Evolutionary conservation across 768 basidiomycete species (phyloP).

Genomic region (Rhizopogon vinicolor): DNA sequence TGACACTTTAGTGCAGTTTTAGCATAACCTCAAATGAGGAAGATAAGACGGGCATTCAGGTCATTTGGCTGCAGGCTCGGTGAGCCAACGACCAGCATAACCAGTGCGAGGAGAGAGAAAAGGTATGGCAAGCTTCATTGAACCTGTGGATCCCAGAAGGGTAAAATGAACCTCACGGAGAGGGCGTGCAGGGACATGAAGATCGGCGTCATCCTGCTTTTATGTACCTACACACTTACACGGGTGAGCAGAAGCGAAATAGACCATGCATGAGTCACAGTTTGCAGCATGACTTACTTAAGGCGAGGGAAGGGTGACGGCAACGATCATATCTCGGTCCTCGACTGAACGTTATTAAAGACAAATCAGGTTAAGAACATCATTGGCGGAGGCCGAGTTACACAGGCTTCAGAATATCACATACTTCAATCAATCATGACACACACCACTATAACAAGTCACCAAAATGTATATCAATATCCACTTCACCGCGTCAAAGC

Average conservation of each 20-base stretch:
- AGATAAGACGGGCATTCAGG: not conserved
- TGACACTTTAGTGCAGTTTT: too few species aligned
- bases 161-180: not conserved
- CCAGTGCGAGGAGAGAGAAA: slow-evolving; percentile 9
- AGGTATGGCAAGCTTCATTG: slow-evolving; percentile 16
- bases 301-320: not conserved
- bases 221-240: not conserved
- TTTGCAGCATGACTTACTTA: too few species aligned
- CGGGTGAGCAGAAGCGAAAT: not conserved
- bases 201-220: not conserved
- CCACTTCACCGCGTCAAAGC: not conserved
- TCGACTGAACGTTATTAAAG: not conserved
- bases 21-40: too few species aligned
- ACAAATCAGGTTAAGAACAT: not conserved
- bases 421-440: not conserved
- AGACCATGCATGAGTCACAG: not conserved
- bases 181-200: not conserved
- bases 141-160: not conserved
- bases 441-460: too few species aligned
- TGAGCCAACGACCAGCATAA: slow-evolving; percentile 12
- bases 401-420: not conserved
- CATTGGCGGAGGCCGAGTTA: not conserved
- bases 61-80: slow-evolving; percentile 1
- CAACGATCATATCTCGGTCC: not conserved
- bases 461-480: not conserved